Conservation (phyloP, 2,329 filamentous ascomycete genomes). For the Rhynchosporium graminicola region DNA sequence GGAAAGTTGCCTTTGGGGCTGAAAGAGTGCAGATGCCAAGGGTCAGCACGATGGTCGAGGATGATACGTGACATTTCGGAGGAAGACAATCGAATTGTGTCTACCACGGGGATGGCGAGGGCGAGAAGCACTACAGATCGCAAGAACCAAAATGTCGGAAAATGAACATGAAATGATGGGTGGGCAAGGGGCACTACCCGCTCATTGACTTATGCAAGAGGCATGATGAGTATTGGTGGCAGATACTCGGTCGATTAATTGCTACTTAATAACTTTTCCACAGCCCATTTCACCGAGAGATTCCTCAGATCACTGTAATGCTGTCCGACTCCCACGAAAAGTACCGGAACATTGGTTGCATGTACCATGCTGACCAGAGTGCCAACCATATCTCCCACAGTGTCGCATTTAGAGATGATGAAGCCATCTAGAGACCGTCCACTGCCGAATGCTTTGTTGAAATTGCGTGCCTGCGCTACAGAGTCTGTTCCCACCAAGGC, state of each 20-base stretch:
- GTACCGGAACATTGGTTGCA: slow-evolving; percentile 91
- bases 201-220: not conserved
- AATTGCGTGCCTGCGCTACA: slow-evolving; percentile 93
- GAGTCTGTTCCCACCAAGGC: slow-evolving; percentile 94
- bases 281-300: slow-evolving; percentile 69
- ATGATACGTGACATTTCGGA: not conserved
- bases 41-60: not conserved
- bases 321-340: slow-evolving; percentile 81
- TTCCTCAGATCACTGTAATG: slow-evolving; percentile 69
- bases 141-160: too few relatives aligned
- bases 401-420: slow-evolving; percentile 98
- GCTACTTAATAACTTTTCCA: slow-evolving; percentile 59
- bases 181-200: too few relatives aligned
- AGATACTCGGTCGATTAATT: slow-evolving; percentile 31
- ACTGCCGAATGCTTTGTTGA: slow-evolving; percentile 87
- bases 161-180: too few relatives aligned
- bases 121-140: too few relatives aligned
- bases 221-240: slow-evolving; percentile 1
- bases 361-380: slow-evolving; percentile 97
- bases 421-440: slow-evolving; percentile 86
- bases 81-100: too few relatives aligned
- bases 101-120: not conserved
- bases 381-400: slow-evolving; percentile 89
- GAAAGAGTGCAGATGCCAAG: slow-evolving; percentile 5
- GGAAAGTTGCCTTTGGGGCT: slow-evolving; percentile 1